Conservation (phyloP, 1,284 basidiomycete species). For the Boletus smithii region DNA sequence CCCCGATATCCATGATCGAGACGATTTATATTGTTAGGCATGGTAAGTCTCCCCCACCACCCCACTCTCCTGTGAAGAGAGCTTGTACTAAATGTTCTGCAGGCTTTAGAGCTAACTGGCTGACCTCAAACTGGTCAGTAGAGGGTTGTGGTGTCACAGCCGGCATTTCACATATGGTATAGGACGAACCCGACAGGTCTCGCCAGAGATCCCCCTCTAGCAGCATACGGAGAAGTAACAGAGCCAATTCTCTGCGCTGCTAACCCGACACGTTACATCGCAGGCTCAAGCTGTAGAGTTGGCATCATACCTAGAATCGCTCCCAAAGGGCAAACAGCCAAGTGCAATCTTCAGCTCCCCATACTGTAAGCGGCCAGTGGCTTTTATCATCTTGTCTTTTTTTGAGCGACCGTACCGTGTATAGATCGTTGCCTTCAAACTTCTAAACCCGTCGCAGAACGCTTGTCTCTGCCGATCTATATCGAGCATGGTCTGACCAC, state of each 20-base stretch:
- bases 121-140: slow-evolving; percentile 59
- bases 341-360: slow-evolving; percentile 79
- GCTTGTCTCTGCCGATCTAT: slow-evolving; percentile 65
- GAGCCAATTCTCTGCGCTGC: background rate
- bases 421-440: slow-evolving; percentile 85
- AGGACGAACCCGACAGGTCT: slow-evolving; percentile 71
- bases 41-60: slow-evolving; percentile 42
- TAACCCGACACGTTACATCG: background rate
- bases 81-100: background rate
- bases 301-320: slow-evolving; percentile 57
- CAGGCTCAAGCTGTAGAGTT: slow-evolving; percentile 76
- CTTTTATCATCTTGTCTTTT: background rate
- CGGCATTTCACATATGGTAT: slow-evolving; percentile 7
- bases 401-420: background rate
- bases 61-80: background rate
- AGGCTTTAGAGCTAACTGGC: slow-evolving; percentile 78
- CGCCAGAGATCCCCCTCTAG: slow-evolving; percentile 72
- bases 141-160: background rate
- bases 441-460: slow-evolving; percentile 56
- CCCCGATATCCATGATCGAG: slow-evolving; percentile 58
- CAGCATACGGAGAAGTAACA: slow-evolving; percentile 68
- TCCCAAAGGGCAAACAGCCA: slow-evolving; percentile 67
- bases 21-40: slow-evolving; percentile 81
- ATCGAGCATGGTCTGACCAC: slow-evolving; percentile 64
- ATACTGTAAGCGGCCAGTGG: slow-evolving; percentile 56